These are phyloP conservation scores for Cichorium intybus DNA, from an alignment of 140 eudicot genomes.

Conservation along the genomic window DNA sequence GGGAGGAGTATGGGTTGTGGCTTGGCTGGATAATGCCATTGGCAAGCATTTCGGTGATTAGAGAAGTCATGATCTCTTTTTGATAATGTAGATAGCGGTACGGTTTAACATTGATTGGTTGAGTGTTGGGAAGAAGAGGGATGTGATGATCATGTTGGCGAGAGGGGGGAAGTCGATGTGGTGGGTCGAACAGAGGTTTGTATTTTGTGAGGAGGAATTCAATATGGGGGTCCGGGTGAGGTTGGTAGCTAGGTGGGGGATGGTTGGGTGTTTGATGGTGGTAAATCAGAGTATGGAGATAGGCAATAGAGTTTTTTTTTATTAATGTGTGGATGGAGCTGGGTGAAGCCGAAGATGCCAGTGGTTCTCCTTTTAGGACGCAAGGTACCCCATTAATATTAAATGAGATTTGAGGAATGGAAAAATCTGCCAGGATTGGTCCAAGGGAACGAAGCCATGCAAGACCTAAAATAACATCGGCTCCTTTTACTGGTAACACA, in stretches of 20 bases:
- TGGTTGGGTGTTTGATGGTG: not conserved
- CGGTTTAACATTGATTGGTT: no score
- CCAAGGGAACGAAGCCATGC: not conserved
- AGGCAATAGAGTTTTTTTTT: not conserved
- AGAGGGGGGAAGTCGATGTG: no score
- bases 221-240: not conserved
- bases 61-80: no score
- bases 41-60: no score
- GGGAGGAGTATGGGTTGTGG: no score
- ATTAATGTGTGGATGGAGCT: not conserved
- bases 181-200: not conserved
- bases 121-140: not conserved
- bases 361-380: not conserved
- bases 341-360: not conserved
- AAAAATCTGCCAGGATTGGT: not conserved
- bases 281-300: not conserved
- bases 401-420: not conserved
- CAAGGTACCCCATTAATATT: not conserved
- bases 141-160: no score
- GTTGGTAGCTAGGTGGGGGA: not conserved
- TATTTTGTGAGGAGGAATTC: not conserved
- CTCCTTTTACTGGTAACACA: not conserved
- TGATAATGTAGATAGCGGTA: no score
- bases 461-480: not conserved
- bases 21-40: no score